Evolutionary conservation across 306 rosid genomes (phyloP).

Genomic region (Quercus variabilis): DNA sequence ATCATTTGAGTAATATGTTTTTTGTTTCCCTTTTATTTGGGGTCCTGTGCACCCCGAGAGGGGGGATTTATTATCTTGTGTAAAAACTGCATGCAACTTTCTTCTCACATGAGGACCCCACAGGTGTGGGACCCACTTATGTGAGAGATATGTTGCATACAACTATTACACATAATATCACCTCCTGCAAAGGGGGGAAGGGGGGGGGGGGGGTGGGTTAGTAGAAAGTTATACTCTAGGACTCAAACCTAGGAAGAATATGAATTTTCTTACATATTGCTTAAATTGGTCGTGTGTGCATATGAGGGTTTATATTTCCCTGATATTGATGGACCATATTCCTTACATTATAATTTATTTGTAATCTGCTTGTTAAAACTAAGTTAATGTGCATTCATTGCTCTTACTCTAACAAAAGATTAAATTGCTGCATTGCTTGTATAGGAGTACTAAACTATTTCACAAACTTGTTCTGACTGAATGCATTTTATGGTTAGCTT

Average conservation of each 20-base stretch:
- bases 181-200: no score
- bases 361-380: background rate
- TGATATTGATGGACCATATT: background rate
- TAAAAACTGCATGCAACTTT: no score
- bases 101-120: no score
- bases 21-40: background rate
- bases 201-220: no score
- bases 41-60: no score
- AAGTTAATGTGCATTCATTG: background rate
- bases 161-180: no score
- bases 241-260: background rate
- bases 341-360: background rate
- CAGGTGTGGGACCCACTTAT: no score
- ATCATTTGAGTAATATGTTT: background rate
- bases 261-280: background rate
- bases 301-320: background rate
- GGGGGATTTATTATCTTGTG: no score
- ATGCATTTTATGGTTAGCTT: constrained; percentile 46
- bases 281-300: background rate
- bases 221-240: background rate
- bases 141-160: no score
- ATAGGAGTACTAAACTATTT: constrained; percentile 14
- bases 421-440: background rate
- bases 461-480: constrained; percentile 33
- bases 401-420: background rate